These are phyloP conservation scores for Neurospora hispaniola DNA, from an alignment of 495 filamentous ascomycete species.

Conservation along the genomic window DNA sequence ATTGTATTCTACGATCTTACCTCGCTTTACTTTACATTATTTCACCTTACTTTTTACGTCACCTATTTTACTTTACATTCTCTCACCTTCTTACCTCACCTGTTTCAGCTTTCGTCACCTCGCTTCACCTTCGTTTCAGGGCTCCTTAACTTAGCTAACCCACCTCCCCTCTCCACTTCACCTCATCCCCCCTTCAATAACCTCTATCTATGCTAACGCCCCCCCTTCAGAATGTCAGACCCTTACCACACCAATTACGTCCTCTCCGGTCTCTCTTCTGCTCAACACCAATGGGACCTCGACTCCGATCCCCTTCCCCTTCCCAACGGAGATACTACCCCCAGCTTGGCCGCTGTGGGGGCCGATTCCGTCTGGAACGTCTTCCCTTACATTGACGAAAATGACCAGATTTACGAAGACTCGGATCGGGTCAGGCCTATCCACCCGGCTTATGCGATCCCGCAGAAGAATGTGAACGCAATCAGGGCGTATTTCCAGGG, in stretches of 20 bases:
- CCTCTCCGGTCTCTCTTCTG: conserved; percentile 71
- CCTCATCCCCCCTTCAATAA: neutral
- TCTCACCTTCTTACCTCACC: neutral
- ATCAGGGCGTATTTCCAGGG: conserved; percentile 54
- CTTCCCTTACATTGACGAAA: conserved; percentile 35
- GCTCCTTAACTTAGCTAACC: neutral
- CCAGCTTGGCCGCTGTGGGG: conserved; percentile 7
- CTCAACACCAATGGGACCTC: conserved; percentile 66
- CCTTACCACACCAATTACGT: conserved; percentile 90
- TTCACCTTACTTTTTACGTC: neutral
- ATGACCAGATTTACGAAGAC: conserved; percentile 39
- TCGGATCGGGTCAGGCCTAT: conserved; percentile 44
- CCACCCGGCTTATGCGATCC: conserved; percentile 82
- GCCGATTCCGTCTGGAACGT: conserved; percentile 45
- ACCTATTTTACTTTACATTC: neutral
- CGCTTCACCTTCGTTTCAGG: neutral
- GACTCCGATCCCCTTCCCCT: conserved; percentile 15
- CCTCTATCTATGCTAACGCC: neutral
- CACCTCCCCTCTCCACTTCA: conserved; percentile 1
- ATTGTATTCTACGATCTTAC: neutral
- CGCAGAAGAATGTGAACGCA: conserved; percentile 52
- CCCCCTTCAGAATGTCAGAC: conserved; percentile 52
- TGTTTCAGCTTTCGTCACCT: neutral
- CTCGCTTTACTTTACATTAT: neutral
- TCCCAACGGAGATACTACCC: conserved; percentile 7